These are phyloP conservation scores for Cytospora chrysosperma DNA, from an alignment of 2,329 filamentous ascomycete species.

Conservation along the genomic window DNA sequence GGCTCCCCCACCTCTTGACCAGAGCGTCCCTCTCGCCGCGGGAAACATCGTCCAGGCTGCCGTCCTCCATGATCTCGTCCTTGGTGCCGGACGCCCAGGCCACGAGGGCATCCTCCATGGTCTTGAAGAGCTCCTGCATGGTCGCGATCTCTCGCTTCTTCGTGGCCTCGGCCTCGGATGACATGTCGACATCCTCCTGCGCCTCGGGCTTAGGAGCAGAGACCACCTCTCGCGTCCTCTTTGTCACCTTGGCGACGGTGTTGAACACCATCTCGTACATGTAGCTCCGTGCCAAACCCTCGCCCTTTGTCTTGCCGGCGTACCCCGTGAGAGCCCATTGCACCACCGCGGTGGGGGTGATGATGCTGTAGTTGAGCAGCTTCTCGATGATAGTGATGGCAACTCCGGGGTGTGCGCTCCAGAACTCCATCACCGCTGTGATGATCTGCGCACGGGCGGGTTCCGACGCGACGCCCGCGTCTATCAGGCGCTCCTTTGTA, in stretches of 20 bases:
- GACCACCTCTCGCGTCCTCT: conserved; percentile 79
- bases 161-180: conserved; percentile 55
- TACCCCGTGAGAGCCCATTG: conserved; percentile 79
- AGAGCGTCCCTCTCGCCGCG: conserved; percentile 63
- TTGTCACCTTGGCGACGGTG: conserved; percentile 87
- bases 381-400: conserved; percentile 94
- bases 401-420: conserved; percentile 87
- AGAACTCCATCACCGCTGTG: conserved; percentile 86
- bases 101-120: conserved; percentile 74
- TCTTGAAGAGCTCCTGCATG: conserved; percentile 77
- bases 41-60: conserved; percentile 31
- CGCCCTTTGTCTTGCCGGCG: conserved; percentile 52
- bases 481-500: conserved; percentile 82
- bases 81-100: conserved; percentile 72
- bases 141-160: conserved; percentile 67
- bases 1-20: conserved; percentile 75
- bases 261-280: conserved; percentile 88
- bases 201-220: conserved; percentile 32
- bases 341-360: conserved; percentile 80
- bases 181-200: conserved; percentile 43
- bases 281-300: conserved; percentile 69
- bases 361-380: conserved; percentile 93
- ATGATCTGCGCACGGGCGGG: conserved; percentile 84
- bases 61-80: conserved; percentile 70
- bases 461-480: conserved; percentile 72